Evolutionary conservation across 1,284 basidiomycete genomes (phyloP).

Genomic region (Naganishia sp.): DNA sequence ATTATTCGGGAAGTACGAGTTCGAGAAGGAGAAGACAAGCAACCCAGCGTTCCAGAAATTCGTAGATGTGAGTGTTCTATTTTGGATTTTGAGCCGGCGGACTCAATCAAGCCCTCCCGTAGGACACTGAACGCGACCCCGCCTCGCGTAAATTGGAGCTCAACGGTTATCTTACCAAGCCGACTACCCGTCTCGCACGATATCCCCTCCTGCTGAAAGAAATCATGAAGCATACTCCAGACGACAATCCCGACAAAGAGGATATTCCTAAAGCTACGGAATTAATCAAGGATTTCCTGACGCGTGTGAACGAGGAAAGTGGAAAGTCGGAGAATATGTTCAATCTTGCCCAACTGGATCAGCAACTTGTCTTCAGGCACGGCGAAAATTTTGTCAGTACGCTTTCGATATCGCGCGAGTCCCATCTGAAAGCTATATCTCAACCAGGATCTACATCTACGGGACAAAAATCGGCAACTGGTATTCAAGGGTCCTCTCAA

Average conservation of each 20-base stretch:
- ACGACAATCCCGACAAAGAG: slow-evolving; percentile 84
- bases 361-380: slow-evolving; percentile 80
- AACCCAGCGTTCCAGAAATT: slow-evolving; percentile 95
- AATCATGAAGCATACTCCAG: slow-evolving; percentile 88
- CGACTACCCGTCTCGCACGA: slow-evolving; percentile 92
- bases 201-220: slow-evolving; percentile 93
- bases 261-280: slow-evolving; percentile 76
- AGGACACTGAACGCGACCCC: slow-evolving; percentile 77
- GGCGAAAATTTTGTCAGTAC: slow-evolving; percentile 78
- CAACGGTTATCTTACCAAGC: slow-evolving; percentile 97
- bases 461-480: slow-evolving; percentile 84
- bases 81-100: neutral
- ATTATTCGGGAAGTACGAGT: slow-evolving; percentile 97
- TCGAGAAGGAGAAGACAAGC: slow-evolving; percentile 94
- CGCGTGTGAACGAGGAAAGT: slow-evolving; percentile 85
- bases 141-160: slow-evolving; percentile 95
- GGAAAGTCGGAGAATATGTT: slow-evolving; percentile 92
- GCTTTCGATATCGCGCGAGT: neutral
- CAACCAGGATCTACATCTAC: slow-evolving; percentile 75
- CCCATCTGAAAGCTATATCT: slow-evolving; percentile 11
- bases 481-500: slow-evolving; percentile 93
- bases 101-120: neutral
- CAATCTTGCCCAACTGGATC: slow-evolving; percentile 85
- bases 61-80: slow-evolving; percentile 69
- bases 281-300: slow-evolving; percentile 79